A percentile compares a stretch with the other conserved stretches of the same genome.
Conservation (phyloP, 352 stramenopile species). For the Peronospora destructor region DNA sequence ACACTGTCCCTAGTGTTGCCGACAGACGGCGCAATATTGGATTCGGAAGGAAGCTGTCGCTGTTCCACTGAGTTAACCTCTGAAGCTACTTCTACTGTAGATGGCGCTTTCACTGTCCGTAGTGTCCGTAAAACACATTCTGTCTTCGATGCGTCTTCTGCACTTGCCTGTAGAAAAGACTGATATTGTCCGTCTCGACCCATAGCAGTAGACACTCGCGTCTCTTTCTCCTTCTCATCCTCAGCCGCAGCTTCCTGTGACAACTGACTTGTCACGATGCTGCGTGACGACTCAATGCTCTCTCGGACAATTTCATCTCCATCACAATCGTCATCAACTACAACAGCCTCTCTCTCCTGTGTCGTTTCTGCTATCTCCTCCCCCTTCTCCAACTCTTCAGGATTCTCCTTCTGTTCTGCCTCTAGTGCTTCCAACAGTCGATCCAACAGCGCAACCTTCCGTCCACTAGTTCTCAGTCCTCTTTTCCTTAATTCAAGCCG, state of each 20-base stretch:
- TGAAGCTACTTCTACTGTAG: neutral
- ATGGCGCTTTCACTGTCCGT: neutral
- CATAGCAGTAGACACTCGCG: neutral
- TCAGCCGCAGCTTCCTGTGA: conserved; percentile 6
- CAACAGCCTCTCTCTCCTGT: conserved; percentile 8
- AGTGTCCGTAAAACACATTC: neutral
- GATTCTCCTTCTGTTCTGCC: conserved; percentile 29
- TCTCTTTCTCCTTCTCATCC: neutral
- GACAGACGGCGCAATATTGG: neutral
- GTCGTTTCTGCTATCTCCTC: conserved; percentile 26
- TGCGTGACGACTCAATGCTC: conserved; percentile 26
- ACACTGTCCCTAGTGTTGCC: neutral
- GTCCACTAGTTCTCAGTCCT: conserved; percentile 40
- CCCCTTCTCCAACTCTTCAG: conserved; percentile 4
- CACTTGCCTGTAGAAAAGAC: neutral
- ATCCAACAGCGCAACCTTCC: conserved; percentile 46
- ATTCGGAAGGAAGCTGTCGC: neutral
- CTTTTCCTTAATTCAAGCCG: conserved; percentile 52
- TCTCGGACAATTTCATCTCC: conserved; percentile 60
- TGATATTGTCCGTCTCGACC: neutral
- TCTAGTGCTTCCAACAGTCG: conserved; percentile 46
- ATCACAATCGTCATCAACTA: conserved; percentile 17
- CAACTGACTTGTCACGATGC: conserved; percentile 4
- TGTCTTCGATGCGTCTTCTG: neutral
- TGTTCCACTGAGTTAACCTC: neutral